Conservation (phyloP, 83 land plant genomes). For the Thuja plicata region DNA sequence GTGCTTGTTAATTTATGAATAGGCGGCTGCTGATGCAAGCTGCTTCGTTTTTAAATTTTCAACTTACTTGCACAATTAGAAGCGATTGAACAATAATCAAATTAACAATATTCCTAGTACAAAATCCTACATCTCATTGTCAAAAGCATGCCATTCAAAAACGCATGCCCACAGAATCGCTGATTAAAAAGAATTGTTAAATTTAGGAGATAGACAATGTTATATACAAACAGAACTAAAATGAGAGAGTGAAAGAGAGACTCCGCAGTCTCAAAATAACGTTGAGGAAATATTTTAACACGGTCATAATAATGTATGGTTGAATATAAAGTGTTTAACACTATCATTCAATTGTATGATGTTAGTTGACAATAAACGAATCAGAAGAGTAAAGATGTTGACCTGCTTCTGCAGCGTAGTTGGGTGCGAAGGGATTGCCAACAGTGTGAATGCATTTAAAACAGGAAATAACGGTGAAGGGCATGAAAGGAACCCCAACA, state of each 20-base stretch:
- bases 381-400: neutral
- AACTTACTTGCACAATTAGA: neutral
- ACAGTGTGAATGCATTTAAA: neutral
- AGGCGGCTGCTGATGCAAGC: neutral
- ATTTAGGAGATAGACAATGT: neutral
- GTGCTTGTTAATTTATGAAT: neutral
- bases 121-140: neutral
- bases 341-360: neutral
- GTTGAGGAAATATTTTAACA: too few relatives aligned
- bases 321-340: neutral
- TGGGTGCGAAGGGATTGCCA: conserved; percentile 9
- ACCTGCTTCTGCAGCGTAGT: conserved; percentile 13
- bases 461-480: conserved; percentile 11
- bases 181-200: neutral
- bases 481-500: conserved; percentile 12
- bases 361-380: neutral
- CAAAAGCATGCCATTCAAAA: neutral
- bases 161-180: neutral
- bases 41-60: neutral
- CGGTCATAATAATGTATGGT: too few relatives aligned
- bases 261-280: too few relatives aligned
- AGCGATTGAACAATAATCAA: neutral
- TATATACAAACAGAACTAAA: neutral
- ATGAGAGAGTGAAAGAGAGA: neutral
- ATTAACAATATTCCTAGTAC: neutral